Conservation (phyloP, 371 early-diverging fungal genomes). For the Rhizopus microsporus region DNA sequence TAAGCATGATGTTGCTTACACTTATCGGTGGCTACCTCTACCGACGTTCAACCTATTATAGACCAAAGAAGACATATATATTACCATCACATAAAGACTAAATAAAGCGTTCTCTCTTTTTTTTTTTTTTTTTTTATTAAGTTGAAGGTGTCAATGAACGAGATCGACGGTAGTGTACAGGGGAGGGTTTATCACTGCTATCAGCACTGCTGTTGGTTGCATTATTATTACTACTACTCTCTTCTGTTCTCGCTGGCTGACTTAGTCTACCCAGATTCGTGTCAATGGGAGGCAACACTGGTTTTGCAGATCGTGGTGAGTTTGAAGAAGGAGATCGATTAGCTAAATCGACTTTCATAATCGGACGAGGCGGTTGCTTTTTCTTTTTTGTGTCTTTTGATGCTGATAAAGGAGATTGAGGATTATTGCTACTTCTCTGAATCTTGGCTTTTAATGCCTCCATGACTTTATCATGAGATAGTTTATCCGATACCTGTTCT, state of each 20-base stretch:
- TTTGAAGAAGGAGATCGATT: conserved; percentile 19
- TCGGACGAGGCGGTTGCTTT: neutral
- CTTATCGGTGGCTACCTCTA: conserved; percentile 23
- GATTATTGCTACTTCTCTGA: conserved; percentile 27
- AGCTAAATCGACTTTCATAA: neutral
- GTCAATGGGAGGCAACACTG: conserved; percentile 41
- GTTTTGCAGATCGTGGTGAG: conserved; percentile 41
- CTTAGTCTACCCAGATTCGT: conserved; percentile 30
- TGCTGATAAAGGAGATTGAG: conserved; percentile 1
- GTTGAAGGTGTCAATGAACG: conserved; percentile 23
- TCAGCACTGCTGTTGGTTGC: conserved; percentile 3
- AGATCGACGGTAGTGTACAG: conserved; percentile 21
- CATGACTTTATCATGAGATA: conserved; percentile 44
- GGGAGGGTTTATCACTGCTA: neutral
- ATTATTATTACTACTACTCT: neutral
- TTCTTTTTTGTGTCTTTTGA: conserved; percentile 1
- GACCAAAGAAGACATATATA: neutral
- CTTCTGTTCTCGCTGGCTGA: neutral
- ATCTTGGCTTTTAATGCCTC: conserved; percentile 52
- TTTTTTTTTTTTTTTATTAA: neutral
- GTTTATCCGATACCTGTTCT: conserved; percentile 19
- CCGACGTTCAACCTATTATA: conserved; percentile 18
- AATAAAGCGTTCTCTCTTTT: too few relatives aligned
- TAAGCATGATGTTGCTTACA: conserved; percentile 25
- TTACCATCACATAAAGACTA: neutral